Conservation (phyloP, 495 filamentous ascomycete species). For the Aeminium ludgeri region DNA sequence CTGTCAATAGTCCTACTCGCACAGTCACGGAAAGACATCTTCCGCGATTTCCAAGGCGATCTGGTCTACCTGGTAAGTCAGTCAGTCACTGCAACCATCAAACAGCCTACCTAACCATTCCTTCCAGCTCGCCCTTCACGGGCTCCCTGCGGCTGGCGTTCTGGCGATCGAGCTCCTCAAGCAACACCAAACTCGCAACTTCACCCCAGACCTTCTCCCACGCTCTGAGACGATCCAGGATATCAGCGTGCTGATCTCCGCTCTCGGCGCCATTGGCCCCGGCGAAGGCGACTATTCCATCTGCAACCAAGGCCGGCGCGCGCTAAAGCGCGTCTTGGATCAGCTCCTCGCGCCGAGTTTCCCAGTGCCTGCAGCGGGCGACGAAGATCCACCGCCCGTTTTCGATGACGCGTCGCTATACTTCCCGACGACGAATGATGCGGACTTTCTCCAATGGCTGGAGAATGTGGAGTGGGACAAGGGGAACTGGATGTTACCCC, state of each 20-base stretch:
- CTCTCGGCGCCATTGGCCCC: slow-evolving; percentile 38
- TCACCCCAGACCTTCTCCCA: slow-evolving; percentile 28
- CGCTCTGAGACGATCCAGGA: slow-evolving; percentile 47
- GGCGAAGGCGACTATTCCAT: slow-evolving; percentile 37
- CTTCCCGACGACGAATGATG: slow-evolving; percentile 21
- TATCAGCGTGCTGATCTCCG: slow-evolving; percentile 44
- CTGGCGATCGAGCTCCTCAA: slow-evolving; percentile 45
- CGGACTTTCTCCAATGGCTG: slow-evolving; percentile 24
- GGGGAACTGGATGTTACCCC: background rate
- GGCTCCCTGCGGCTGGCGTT: slow-evolving; percentile 41
- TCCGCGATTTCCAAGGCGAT: slow-evolving; percentile 34
- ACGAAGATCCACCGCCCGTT: background rate
- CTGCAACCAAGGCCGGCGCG: slow-evolving; percentile 29
- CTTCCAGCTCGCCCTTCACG: slow-evolving; percentile 20
- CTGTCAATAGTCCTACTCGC: slow-evolving; percentile 31
- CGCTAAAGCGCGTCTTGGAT: slow-evolving; percentile 32
- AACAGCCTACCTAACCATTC: background rate
- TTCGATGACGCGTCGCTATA: slow-evolving; percentile 13
- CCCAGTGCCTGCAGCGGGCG: background rate
- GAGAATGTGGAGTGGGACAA: slow-evolving; percentile 26
- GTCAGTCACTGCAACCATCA: background rate
- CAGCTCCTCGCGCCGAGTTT: slow-evolving; percentile 22
- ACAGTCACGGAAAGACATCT: slow-evolving; percentile 32
- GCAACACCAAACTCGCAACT: slow-evolving; percentile 32
- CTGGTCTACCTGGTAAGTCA: slow-evolving; percentile 39